Evolutionary conservation across 257 asterid genomes (phyloP).

Genomic region (Scutellaria galericulata): DNA sequence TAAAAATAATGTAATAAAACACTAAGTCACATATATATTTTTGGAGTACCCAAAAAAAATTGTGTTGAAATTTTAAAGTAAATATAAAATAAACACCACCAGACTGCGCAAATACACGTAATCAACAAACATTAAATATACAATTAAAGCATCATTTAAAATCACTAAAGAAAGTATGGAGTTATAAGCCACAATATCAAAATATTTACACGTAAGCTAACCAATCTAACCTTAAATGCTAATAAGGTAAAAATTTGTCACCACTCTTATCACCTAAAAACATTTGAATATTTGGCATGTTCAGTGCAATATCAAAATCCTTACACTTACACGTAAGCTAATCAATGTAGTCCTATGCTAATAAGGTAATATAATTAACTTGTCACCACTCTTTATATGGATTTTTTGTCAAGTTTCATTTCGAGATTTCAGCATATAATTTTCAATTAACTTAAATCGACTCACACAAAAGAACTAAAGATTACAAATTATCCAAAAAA

Average conservation of each 20-base stretch:
- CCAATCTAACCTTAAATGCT: no score
- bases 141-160: conserved; percentile 2
- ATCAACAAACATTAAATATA: conserved; percentile 9
- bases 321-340: conserved; percentile 7
- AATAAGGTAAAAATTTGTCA: not conserved
- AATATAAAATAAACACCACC: conserved; percentile 50
- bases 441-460: not conserved
- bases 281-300: not conserved
- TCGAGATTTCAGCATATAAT: conserved; percentile 1
- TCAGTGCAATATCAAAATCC: no score
- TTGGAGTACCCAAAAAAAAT: no score
- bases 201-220: no score
- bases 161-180: not conserved
- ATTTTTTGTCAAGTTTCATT: not conserved
- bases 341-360: not conserved
- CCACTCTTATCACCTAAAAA: not conserved
- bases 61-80: not conserved
- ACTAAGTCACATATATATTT: no score
- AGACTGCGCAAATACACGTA: conserved; percentile 50
- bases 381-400: conserved; percentile 1
- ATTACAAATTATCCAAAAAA: no score
- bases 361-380: not conserved
- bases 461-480: not conserved
- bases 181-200: no score
- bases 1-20: no score